Evolutionary conservation across 2,329 filamentous ascomycete genomes (phyloP).

Genomic region (Pleomassaria siparia): DNA sequence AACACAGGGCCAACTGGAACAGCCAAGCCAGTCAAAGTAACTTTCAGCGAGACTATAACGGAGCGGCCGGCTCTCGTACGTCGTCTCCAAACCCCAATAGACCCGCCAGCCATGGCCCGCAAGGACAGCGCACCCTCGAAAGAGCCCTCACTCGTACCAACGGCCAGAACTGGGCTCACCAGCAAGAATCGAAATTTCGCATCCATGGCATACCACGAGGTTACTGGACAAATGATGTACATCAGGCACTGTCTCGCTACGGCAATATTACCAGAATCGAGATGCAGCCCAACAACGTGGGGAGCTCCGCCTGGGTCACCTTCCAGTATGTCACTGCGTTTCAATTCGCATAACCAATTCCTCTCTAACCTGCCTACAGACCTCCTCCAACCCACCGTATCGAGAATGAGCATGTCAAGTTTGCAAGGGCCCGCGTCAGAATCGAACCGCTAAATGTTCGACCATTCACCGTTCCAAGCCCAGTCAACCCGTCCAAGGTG

Average conservation of each 20-base stretch:
- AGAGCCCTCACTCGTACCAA: slow-evolving; percentile 5
- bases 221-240: slow-evolving; percentile 23
- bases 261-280: slow-evolving; percentile 36
- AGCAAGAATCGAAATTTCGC: slow-evolving; percentile 27
- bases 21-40: neutral
- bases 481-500: slow-evolving; percentile 18
- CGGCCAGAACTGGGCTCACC: slow-evolving; percentile 16
- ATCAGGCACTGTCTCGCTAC: slow-evolving; percentile 22
- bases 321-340: slow-evolving; percentile 27
- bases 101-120: neutral
- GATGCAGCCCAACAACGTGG: slow-evolving; percentile 12
- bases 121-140: slow-evolving; percentile 6
- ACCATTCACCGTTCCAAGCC: slow-evolving; percentile 20
- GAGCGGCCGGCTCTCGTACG: neutral
- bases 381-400: slow-evolving; percentile 14
- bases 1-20: neutral
- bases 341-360: too few species aligned
- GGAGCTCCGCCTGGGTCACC: slow-evolving; percentile 21
- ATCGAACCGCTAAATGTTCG: slow-evolving; percentile 6
- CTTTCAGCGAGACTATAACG: neutral
- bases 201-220: slow-evolving; percentile 17
- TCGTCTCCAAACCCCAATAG: neutral
- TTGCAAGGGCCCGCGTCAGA: slow-evolving; percentile 9
- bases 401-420: slow-evolving; percentile 7
- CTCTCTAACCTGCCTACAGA: slow-evolving; percentile 8